Percentiles rank a stretch among this genome's conserved stretches.
Conservation (phyloP, 352 stramenopile genomes). For the Phytopythium kandeliae region DNA sequence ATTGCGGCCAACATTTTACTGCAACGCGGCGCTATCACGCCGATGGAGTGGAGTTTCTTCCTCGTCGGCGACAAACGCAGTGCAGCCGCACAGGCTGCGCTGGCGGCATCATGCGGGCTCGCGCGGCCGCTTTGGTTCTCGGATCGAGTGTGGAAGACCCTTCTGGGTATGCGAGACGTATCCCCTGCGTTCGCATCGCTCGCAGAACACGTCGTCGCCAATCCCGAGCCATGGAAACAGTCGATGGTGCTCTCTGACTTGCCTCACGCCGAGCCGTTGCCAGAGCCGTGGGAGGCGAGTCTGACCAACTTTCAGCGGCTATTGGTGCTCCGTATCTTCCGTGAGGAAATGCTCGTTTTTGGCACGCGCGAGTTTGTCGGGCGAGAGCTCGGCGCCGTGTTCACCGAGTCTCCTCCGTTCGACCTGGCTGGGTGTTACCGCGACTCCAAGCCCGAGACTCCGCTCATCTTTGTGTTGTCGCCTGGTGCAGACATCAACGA, state of each 20-base stretch:
- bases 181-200: constrained; percentile 45
- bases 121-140: constrained; percentile 62
- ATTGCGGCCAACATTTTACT: constrained; percentile 87
- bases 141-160: constrained; percentile 69
- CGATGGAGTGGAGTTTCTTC: constrained; percentile 86
- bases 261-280: constrained; percentile 67
- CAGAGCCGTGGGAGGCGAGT: constrained; percentile 57
- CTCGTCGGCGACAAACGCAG: constrained; percentile 84
- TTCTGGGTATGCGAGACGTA: constrained; percentile 65
- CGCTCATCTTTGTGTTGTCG: constrained; percentile 93
- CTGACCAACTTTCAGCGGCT: constrained; percentile 88
- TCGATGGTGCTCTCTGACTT: constrained; percentile 73
- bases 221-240: constrained; percentile 64
- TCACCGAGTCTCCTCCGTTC: constrained; percentile 90
- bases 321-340: constrained; percentile 86
- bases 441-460: constrained; percentile 89
- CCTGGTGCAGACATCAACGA: constrained; percentile 93
- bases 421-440: constrained; percentile 89
- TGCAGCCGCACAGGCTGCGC: constrained; percentile 33
- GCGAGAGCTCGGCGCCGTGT: constrained; percentile 69
- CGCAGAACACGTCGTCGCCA: constrained; percentile 31
- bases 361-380: constrained; percentile 83
- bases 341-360: constrained; percentile 89
- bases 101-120: constrained; percentile 25
- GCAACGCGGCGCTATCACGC: constrained; percentile 61